These are phyloP conservation scores for Viola pubescens DNA, from an alignment of 441 rosid genomes.

Conservation along the genomic window DNA sequence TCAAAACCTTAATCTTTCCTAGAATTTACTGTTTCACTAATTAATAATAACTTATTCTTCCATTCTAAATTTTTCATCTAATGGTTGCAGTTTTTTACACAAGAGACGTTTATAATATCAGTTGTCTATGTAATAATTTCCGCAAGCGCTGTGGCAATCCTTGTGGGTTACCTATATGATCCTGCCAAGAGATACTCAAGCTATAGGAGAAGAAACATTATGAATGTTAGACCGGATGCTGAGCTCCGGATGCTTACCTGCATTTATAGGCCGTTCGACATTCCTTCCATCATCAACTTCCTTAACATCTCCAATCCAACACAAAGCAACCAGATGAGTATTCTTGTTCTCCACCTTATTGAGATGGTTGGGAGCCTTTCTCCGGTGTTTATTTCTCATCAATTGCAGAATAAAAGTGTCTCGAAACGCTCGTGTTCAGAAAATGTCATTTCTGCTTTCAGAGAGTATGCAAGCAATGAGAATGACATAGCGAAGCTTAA, in stretches of 20 bases:
- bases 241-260: slow-evolving; percentile 36
- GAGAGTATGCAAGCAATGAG: slow-evolving; percentile 18
- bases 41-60: not conserved
- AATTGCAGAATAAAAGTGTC: slow-evolving; percentile 15
- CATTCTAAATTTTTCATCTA: not conserved
- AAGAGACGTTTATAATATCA: slow-evolving; percentile 1
- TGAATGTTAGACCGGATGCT: slow-evolving; percentile 17
- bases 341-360: slow-evolving; percentile 40
- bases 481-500: slow-evolving; percentile 11
- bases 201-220: slow-evolving; percentile 35
- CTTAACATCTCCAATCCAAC: slow-evolving; percentile 25
- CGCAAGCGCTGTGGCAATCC: slow-evolving; percentile 29
- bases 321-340: slow-evolving; percentile 22
- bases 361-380: slow-evolving; percentile 37
- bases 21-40: too few species aligned
- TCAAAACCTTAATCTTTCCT: not conserved
- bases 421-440: slow-evolving; percentile 16
- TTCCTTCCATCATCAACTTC: slow-evolving; percentile 26
- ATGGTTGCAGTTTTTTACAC: slow-evolving; percentile 10
- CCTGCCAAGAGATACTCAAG: slow-evolving; percentile 41
- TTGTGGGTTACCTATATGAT: slow-evolving; percentile 35
- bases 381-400: slow-evolving; percentile 35
- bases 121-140: slow-evolving; percentile 10
- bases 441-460: slow-evolving; percentile 25
- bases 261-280: slow-evolving; percentile 44